Evolutionary conservation across 148 eudicot species (phyloP).

Genomic region (Dysphania ambrosioides): DNA sequence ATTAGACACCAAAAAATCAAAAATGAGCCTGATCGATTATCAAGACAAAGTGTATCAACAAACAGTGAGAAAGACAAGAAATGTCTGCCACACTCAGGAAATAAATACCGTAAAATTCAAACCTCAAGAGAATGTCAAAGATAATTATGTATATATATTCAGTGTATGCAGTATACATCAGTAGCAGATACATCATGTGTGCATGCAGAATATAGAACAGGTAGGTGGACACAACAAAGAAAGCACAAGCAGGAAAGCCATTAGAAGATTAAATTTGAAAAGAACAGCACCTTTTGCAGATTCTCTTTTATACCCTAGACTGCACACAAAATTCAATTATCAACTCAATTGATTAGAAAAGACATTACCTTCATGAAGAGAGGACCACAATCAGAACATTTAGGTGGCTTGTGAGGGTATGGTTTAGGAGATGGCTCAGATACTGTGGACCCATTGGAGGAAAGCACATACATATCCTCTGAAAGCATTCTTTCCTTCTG

Average conservation of each 20-base stretch:
- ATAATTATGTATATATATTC: not conserved
- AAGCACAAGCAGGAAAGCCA: not conserved
- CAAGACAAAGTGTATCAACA: not conserved
- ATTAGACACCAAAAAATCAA: not conserved
- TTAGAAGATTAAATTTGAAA: too few relatives aligned
- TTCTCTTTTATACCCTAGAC: not conserved
- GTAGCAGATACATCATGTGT: too few relatives aligned
- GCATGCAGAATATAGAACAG: too few relatives aligned
- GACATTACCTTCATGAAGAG: conserved; percentile 71
- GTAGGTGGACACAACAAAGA: not conserved
- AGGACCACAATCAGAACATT: conserved; percentile 91
- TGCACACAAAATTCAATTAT: not conserved
- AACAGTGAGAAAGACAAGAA: not conserved
- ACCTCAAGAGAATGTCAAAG: not conserved
- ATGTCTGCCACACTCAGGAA: too few relatives aligned
- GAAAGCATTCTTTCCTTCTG: conserved; percentile 96
- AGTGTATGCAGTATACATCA: not conserved
- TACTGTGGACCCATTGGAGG: conserved; percentile 54
- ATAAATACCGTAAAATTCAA: not conserved
- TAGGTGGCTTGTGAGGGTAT: conserved; percentile 88
- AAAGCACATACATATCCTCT: conserved; percentile 90
- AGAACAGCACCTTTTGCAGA: not conserved
- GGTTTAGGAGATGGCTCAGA: conserved; percentile 59
- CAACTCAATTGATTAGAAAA: not conserved
- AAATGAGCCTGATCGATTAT: not conserved